Evolutionary conservation across 2,329 filamentous ascomycete species (phyloP).

Genomic region (Ustulina deusta): DNA sequence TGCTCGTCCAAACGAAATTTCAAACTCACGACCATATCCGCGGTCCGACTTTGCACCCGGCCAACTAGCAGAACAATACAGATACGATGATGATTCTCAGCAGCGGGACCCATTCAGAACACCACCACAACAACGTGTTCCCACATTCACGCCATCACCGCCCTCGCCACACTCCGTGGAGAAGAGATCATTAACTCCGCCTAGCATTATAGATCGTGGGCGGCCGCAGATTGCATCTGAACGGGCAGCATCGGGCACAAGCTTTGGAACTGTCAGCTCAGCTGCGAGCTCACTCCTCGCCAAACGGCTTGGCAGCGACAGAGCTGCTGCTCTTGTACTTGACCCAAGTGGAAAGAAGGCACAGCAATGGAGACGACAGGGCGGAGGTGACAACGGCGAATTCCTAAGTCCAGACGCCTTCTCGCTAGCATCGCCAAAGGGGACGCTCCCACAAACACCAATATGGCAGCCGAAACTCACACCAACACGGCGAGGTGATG

Average conservation of each 20-base stretch:
- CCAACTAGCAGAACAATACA: conserved; percentile 2
- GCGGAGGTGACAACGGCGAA: conserved; percentile 25
- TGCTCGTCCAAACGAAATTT: conserved; percentile 11
- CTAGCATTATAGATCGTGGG: conserved; percentile 31
- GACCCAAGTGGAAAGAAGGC: conserved; percentile 45
- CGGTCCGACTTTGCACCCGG: background rate
- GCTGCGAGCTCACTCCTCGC: conserved; percentile 61
- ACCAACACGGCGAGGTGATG: conserved; percentile 73
- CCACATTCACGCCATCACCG: conserved; percentile 36
- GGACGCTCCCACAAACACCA: conserved; percentile 60
- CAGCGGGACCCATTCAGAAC: conserved; percentile 23
- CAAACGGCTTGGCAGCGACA: conserved; percentile 64
- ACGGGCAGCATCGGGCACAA: conserved; percentile 45
- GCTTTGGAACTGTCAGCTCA: conserved; percentile 48
- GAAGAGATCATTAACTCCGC: conserved; percentile 34
- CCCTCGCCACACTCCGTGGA: conserved; percentile 32
- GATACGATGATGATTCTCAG: conserved; percentile 12
- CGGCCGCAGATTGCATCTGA: conserved; percentile 42
- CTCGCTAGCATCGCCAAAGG: conserved; percentile 40
- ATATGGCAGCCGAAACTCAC: conserved; percentile 75
- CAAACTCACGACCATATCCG: background rate
- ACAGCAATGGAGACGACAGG: conserved; percentile 46
- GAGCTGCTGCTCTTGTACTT: conserved; percentile 61
- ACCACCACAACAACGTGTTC: conserved; percentile 22
- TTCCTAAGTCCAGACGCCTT: conserved; percentile 43